These are phyloP conservation scores for Murraya paniculata DNA, from an alignment of 345 rosid genomes.

Conservation along the genomic window DNA sequence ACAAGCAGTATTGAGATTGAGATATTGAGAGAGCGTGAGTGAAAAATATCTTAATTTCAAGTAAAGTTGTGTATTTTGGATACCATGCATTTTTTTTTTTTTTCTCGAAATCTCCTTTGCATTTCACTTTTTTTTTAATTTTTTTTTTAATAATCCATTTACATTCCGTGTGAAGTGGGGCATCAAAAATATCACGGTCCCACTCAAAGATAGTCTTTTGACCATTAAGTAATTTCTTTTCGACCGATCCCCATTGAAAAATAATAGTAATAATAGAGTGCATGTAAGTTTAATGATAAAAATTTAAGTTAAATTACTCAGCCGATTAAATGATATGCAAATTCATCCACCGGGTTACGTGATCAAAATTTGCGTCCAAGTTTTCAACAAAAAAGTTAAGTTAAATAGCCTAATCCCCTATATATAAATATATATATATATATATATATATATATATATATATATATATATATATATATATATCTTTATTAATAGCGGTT, in stretches of 20 bases:
- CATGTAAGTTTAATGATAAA: no score
- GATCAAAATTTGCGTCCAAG: no score
- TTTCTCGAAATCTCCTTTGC: not conserved
- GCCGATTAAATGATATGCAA: no score
- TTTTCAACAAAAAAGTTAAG: no score
- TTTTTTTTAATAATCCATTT: not conserved
- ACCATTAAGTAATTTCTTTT: not conserved
- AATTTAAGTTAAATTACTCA: no score
- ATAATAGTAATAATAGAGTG: no score
- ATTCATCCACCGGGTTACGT: no score
- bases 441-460: no score
- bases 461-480: no score
- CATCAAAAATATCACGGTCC: not conserved
- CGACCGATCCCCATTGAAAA: not conserved
- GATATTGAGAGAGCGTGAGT: not conserved
- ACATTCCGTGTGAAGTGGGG: not conserved
- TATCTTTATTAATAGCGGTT: no score
- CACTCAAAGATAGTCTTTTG: constrained; percentile 8
- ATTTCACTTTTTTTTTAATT: not conserved
- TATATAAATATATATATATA: no score
- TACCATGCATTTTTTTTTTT: not conserved
- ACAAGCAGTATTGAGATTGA: not conserved
- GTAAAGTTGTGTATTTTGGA: not conserved
- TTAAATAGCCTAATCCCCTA: no score
- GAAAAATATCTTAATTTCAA: not conserved